Evolutionary conservation across 2,329 filamentous ascomycete species (phyloP), one percentile per base, ranked within the genome.

Genomic region (Ophioceras dolichostomum): DNA sequence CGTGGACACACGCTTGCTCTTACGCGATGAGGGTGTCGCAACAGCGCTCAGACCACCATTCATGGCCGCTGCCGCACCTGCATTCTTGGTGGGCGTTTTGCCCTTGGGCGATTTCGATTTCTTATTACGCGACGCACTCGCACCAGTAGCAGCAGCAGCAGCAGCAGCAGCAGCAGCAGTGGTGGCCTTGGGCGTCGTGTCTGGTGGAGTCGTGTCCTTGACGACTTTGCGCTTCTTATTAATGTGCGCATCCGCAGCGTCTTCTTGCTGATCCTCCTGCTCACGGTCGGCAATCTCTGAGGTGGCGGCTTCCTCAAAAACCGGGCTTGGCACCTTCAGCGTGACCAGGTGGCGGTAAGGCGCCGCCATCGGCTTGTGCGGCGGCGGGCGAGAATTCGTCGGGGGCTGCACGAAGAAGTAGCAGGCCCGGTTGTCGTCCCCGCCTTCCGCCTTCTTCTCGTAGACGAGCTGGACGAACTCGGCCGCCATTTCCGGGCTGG

Each of bases 371-470:
- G 70, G 61, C 45, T 61, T 60, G 46, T 60, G 64, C 13, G 62
- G 61, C 20, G 60, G 58, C 41, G 59, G 57, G 37, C 53, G 54
- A 45, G 54, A 58, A 49, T 59, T 60, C 24, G 60, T 61, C n/a
- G 61, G 52, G 10, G 62, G 62, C 13, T 65, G 63, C 28, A 66
- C 62, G 52, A 76, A 76, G 54, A 72, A 72, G 44, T 70, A 60
- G 55, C 59, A 61, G 43, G 64, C 62, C 49, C 64, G 58, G 51
- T 70, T 60, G 46, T 68, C 61, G 47, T 64, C 67, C 47, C 67
- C 68, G 38, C 70, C 74, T 45, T 76, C 67, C 41, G 59, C 64
- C 53, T 79, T 79, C 57, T 67, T 72, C 40, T 63, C 54, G 46
- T 61, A 57, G 35, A 79, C 51, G 31, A 72, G 61, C 28, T 55